Evolutionary conservation across 345 rosid species (phyloP), one percentile per base, ranked within the genome.

Genomic region (Gossypium arboreum): DNA sequence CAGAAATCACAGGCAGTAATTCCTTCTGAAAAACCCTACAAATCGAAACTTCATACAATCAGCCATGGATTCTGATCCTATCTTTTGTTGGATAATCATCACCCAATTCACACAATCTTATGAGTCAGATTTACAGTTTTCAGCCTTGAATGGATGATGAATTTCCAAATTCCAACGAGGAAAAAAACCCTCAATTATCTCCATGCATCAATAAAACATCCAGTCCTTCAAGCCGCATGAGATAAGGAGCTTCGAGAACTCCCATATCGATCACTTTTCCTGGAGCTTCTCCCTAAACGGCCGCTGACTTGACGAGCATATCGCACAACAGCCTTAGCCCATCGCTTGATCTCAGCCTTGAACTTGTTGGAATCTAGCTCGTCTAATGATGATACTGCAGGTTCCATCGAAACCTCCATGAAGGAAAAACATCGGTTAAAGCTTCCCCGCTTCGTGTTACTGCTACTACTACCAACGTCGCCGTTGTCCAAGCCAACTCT

Each of bases 221-320:
- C 1, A 55, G 7, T 55, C 60, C 25, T 54, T 15, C 57, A 54
- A 18, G 63, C 17, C 16, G 17, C 34, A 24, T 24, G 41, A 17
- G 63, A 39, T 4, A 60, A 34, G 72, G 60, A 34, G 72, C 63
- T 52, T 4, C 39, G 13, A 51, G 77, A 64, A 20, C 77, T 60
- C 67, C 55, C 73, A 29, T 52, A 58, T 34, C 52, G 77, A 55
- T 20, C 43, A 58, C 56, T 34, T 43, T 76, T 73, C 43, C 83
- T 71, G 0, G 82, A 73, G 72, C 83, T 81, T 22, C 61, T 57
- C 9, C 84, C 83, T 4, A 90, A 61, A 9, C 76, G 61, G 12
- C 86, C 81, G 50, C 97, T 92, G 61, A 92, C 88, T 81, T 94
- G 97, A 47, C 97, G 92, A 66, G 93, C 97, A 43, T 90, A 91